Conservation (phyloP, 352 stramenopile genomes). For the Globisporangium echinulatum region DNA sequence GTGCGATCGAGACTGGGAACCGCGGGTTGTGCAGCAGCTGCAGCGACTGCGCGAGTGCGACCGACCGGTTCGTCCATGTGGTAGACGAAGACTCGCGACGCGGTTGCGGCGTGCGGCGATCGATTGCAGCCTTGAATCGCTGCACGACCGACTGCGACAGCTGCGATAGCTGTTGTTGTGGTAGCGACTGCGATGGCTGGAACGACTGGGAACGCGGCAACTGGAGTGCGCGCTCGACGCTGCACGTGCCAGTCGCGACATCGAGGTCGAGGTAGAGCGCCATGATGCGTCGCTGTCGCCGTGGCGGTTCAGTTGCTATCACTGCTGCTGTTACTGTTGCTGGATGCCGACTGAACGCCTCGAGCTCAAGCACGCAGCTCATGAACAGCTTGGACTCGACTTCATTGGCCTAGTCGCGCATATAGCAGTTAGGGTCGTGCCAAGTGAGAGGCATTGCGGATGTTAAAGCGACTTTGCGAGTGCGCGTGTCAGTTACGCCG, state of each 20-base stretch:
- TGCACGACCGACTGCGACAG: conserved; percentile 24
- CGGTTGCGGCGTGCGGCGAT: conserved; percentile 10
- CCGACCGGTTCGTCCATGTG: not conserved
- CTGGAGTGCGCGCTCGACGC: conserved; percentile 40
- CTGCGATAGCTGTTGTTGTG: not conserved
- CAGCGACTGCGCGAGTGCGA: not conserved
- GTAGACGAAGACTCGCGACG: not conserved
- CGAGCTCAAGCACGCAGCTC: conserved; percentile 36
- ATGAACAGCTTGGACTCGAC: conserved; percentile 40
- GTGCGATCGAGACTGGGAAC: conserved; percentile 3
- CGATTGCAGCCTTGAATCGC: conserved; percentile 24
- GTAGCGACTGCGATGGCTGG: too few species aligned
- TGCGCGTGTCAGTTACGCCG: too few species aligned
- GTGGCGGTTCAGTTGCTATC: not conserved
- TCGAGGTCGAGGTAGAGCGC: conserved; percentile 44
- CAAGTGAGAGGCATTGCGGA: too few species aligned
- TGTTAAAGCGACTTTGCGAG: too few species aligned
- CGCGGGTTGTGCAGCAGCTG: not conserved
- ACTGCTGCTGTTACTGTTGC: not conserved
- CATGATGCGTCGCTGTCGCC: conserved; percentile 12
- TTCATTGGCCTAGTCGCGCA: conserved; percentile 13
- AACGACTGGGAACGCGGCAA: conserved; percentile 12
- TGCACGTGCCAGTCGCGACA: conserved; percentile 30
- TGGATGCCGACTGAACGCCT: conserved; percentile 5
- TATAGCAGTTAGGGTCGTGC: too few species aligned